Evolutionary conservation across 768 basidiomycete species (phyloP).

Genomic region (Suillus subluteus): DNA sequence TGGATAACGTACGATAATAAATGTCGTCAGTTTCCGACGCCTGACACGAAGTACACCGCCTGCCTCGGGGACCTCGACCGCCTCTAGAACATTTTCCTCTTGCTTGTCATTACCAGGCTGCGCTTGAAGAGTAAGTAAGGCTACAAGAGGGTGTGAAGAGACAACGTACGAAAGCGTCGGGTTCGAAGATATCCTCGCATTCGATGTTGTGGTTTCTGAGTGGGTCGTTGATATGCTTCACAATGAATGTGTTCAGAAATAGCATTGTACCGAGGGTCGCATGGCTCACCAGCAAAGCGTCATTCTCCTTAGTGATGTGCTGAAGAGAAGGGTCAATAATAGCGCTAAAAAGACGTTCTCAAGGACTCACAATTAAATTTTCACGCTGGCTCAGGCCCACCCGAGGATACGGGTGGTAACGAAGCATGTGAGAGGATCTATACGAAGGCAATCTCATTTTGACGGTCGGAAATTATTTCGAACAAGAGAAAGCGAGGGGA

Average conservation of each 20-base stretch:
- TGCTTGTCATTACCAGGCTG: neutral
- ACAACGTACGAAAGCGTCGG: neutral
- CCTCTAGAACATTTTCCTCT: neutral
- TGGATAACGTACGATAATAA: constrained; percentile 8
- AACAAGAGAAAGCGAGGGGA: neutral
- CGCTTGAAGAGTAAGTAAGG: neutral
- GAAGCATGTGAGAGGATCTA: constrained; percentile 14
- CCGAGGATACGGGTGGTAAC: constrained; percentile 16
- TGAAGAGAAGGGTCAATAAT: neutral
- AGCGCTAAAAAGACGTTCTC: neutral
- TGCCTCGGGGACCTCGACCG: neutral
- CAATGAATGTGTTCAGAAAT: neutral
- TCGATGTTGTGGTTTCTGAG: neutral
- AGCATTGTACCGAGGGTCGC: neutral
- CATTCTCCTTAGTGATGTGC: neutral
- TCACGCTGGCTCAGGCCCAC: constrained; percentile 5
- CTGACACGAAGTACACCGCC: neutral
- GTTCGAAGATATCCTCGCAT: neutral
- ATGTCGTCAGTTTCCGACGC: neutral
- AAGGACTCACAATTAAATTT: neutral
- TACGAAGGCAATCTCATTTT: constrained; percentile 13
- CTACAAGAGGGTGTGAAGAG: neutral
- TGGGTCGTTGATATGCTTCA: neutral
- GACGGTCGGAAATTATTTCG: neutral
- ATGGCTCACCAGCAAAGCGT: neutral